These are phyloP conservation scores for Rhododendron henanense DNA, from an alignment of 148 eudicot genomes.

Conservation along the genomic window DNA sequence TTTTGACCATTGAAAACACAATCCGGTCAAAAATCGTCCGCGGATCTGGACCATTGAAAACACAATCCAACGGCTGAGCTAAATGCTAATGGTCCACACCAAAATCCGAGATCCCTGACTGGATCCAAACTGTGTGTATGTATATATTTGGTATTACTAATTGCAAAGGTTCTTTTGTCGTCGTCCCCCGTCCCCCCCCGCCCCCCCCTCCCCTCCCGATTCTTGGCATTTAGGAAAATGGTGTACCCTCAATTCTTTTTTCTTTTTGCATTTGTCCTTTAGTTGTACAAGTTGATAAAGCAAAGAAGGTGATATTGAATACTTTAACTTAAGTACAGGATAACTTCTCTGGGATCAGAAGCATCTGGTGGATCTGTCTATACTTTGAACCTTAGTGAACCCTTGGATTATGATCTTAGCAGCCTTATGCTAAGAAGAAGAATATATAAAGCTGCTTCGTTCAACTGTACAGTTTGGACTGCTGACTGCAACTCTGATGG, in stretches of 20 bases:
- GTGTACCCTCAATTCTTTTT: neutral
- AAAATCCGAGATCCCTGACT: no score
- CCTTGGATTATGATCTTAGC: constrained; percentile 38
- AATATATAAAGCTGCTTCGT: constrained; percentile 31
- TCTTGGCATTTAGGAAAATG: neutral
- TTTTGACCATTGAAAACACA: no score
- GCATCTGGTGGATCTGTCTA: constrained; percentile 59
- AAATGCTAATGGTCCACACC: no score
- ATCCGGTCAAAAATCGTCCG: no score
- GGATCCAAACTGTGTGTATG: no score
- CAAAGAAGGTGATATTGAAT: constrained; percentile 1
- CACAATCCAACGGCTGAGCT: no score
- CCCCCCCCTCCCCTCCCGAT: no score
- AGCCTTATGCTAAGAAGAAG: constrained; percentile 22
- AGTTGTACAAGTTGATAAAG: neutral
- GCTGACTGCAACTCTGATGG: constrained; percentile 55
- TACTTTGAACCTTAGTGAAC: constrained; percentile 50
- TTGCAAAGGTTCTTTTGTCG: no score
- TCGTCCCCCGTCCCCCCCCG: no score
- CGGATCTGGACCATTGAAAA: no score
- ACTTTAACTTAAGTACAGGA: constrained; percentile 63
- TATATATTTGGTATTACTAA: neutral
- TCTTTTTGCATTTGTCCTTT: neutral
- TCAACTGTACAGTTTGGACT: constrained; percentile 65
- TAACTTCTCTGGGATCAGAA: constrained; percentile 82